Conservation (phyloP, 208 protist species). For the Leptomonas seymouri region DNA sequence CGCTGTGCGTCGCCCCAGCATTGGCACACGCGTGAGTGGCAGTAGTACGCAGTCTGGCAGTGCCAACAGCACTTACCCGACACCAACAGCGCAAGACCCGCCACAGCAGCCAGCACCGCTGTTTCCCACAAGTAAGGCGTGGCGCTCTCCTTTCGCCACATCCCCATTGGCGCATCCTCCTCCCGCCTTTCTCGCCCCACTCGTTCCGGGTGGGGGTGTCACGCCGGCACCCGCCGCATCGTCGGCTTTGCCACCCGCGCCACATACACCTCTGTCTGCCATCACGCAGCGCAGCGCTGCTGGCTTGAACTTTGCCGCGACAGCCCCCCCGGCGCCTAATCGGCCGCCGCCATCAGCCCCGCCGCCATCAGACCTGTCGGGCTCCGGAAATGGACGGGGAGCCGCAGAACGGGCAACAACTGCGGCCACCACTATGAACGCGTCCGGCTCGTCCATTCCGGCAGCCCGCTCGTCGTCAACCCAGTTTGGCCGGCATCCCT, state of each 20-base stretch:
- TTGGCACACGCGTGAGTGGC: neutral
- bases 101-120: neutral
- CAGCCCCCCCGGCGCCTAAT: constrained; percentile 11
- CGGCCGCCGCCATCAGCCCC: neutral
- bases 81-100: neutral
- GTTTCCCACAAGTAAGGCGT: constrained; percentile 8
- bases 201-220: neutral
- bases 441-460: neutral
- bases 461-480: constrained; percentile 8
- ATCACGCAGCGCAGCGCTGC: constrained; percentile 3
- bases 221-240: neutral
- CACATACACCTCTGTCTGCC: constrained; percentile 18
- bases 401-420: neutral
- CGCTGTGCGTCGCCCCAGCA: neutral
- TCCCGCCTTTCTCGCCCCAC: constrained; percentile 27
- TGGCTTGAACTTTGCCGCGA: constrained; percentile 14
- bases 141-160: constrained; percentile 4
- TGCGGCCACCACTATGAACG: neutral
- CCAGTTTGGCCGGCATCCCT: constrained; percentile 49
- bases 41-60: constrained; percentile 3
- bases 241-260: constrained; percentile 13
- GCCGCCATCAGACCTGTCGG: neutral
- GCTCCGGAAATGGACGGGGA: neutral
- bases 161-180: neutral
- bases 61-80: neutral